Evolutionary conservation across 371 early-diverging fungal genomes (phyloP).

Genomic region (Mortierella sp.): DNA sequence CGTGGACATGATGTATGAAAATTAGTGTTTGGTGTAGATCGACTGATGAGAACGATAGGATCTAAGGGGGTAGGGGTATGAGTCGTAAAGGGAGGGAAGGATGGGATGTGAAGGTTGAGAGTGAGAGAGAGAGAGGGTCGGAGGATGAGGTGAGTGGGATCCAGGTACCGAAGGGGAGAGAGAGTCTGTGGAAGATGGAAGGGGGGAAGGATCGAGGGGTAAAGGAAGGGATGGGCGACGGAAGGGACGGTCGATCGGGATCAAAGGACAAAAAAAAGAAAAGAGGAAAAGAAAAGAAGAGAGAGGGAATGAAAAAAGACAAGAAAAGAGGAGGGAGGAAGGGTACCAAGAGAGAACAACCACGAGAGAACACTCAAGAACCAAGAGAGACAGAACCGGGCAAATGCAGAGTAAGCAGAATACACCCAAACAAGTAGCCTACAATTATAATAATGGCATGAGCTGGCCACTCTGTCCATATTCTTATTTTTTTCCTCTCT

Average conservation of each 20-base stretch:
- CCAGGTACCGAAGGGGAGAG: conserved; percentile 8
- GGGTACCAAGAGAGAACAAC: background rate
- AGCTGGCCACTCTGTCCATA: background rate
- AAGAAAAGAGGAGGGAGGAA: background rate
- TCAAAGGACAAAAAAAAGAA: conserved; percentile 25
- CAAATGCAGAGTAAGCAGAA: background rate
- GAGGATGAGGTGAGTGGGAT: conserved; percentile 1
- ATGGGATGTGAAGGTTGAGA: background rate
- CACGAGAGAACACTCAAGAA: background rate
- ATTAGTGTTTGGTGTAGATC: conserved; percentile 11
- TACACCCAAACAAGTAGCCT: background rate
- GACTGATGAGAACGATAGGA: conserved; percentile 1
- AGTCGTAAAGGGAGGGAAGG: background rate
- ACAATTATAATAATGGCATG: conserved; percentile 3
- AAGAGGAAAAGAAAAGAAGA: background rate
- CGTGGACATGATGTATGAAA: conserved; percentile 28
- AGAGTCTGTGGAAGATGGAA: background rate
- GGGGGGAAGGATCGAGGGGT: background rate
- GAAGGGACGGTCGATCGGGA: conserved; percentile 29
- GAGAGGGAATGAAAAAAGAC: background rate
- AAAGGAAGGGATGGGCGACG: conserved; percentile 12
- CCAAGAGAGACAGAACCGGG: conserved; percentile 4
- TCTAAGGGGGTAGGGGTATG: background rate
- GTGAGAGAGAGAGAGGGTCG: background rate
- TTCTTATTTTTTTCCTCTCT: conserved; percentile 12